These are phyloP conservation scores for Hypoxylon sp. DNA, from an alignment of 2,329 filamentous ascomycete genomes.

Conservation along the genomic window DNA sequence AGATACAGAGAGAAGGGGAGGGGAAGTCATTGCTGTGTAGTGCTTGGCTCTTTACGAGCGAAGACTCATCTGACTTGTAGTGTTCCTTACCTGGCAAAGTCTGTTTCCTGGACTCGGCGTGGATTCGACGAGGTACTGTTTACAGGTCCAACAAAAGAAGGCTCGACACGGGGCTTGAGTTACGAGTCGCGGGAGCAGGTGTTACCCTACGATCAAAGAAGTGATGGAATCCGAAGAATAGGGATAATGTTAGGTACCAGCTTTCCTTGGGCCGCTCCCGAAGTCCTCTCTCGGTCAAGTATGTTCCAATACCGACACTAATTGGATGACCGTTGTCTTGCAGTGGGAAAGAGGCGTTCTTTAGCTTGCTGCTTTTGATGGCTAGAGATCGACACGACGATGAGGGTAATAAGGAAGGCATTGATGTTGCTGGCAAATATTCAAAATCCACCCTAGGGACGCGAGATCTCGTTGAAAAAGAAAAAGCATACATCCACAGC, in stretches of 20 bases:
- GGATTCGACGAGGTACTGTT: not conserved
- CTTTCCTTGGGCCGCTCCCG: not conserved
- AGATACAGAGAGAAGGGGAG: not conserved
- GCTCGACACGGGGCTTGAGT: constrained; percentile 12
- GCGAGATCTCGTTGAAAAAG: no score
- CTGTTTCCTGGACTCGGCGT: not conserved
- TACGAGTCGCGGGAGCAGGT: constrained; percentile 24
- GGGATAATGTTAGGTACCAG: not conserved
- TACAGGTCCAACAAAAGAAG: not conserved
- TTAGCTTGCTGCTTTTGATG: not conserved
- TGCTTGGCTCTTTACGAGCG: not conserved
- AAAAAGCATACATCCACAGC: no score
- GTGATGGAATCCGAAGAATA: not conserved
- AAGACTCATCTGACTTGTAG: not conserved
- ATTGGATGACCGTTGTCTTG: not conserved
- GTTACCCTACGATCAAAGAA: constrained; percentile 11
- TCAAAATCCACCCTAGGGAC: no score
- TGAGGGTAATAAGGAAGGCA: no score
- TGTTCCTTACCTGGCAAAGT: not conserved
- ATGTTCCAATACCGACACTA: not conserved
- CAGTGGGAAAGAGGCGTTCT: not conserved
- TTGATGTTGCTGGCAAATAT: no score
- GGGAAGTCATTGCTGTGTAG: not conserved
- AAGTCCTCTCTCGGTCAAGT: no score
- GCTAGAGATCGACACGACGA: no score